Evolutionary conservation across 108 stramenopile species (phyloP).

Genomic region (Craspedostauros australis): DNA sequence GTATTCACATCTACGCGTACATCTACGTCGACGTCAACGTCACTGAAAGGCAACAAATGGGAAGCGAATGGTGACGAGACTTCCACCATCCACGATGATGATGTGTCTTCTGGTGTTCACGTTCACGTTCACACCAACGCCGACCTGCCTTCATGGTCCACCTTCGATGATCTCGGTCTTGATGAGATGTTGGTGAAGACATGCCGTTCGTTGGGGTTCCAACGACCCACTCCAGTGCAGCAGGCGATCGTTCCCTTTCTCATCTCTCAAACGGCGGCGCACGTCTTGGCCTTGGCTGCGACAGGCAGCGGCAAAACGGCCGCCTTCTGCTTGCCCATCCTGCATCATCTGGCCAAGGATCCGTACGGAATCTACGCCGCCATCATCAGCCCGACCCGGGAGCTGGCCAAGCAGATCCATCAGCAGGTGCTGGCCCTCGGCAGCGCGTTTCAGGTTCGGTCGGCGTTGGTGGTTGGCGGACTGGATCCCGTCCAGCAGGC

Average conservation of each 20-base stretch:
- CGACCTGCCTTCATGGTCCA: slow-evolving; percentile 37
- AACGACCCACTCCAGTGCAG: slow-evolving; percentile 66
- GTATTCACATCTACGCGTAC: no score
- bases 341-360: slow-evolving; percentile 74
- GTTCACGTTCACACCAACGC: no score
- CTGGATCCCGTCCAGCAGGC: slow-evolving; percentile 74
- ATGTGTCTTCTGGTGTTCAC: no score
- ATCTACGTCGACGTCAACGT: no score
- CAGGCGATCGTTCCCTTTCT: slow-evolving; percentile 63
- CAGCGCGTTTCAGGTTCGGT: slow-evolving; percentile 61
- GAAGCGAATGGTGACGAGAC: no score
- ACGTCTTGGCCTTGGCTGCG: slow-evolving; percentile 66
- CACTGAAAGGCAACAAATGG: no score
- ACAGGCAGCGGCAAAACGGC: slow-evolving; percentile 91
- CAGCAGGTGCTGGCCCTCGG: slow-evolving; percentile 93
- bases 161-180: slow-evolving; percentile 62
- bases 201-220: slow-evolving; percentile 60
- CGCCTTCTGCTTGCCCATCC: slow-evolving; percentile 86
- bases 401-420: slow-evolving; percentile 95
- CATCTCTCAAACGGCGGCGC: slow-evolving; percentile 32
- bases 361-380: slow-evolving; percentile 93
- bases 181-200: slow-evolving; percentile 58
- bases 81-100: no score
- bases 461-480: slow-evolving; percentile 89
- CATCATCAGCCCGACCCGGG: slow-evolving; percentile 90